These are phyloP conservation scores for Lantana camara DNA, from an alignment of 257 asterid species.

Conservation along the genomic window DNA sequence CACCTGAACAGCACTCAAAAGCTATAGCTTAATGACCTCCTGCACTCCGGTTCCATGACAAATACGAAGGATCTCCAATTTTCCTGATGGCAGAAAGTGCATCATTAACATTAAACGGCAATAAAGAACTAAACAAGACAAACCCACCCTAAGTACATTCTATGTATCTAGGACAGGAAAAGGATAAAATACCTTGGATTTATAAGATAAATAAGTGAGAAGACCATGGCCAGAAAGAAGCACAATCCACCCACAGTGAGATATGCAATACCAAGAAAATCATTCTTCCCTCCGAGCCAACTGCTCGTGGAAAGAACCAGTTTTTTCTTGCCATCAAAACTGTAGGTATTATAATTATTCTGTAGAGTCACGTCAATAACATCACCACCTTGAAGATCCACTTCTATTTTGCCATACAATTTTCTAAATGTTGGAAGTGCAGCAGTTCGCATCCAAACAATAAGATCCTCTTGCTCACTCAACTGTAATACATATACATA, in stretches of 20 bases:
- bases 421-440: conserved; percentile 90
- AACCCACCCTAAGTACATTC: background rate
- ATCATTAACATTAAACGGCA: background rate
- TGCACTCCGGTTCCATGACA: conserved; percentile 88
- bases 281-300: conserved; percentile 91
- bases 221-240: conserved; percentile 67
- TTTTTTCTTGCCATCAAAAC: conserved; percentile 84
- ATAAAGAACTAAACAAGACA: background rate
- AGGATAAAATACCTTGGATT: conserved; percentile 64
- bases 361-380: conserved; percentile 51
- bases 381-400: conserved; percentile 57
- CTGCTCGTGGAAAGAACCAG: conserved; percentile 89
- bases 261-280: conserved; percentile 82
- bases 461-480: conserved; percentile 78
- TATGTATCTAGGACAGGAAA: conserved; percentile 3
- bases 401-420: conserved; percentile 77
- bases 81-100: conserved; percentile 53
- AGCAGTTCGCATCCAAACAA: conserved; percentile 96
- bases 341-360: conserved; percentile 76
- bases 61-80: conserved; percentile 87
- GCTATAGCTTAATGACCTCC: conserved; percentile 59
- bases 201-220: conserved; percentile 61
- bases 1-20: background rate
- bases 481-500: conserved; percentile 49
- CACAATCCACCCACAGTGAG: conserved; percentile 83